Base-by-base conservation (phyloP, 2,329 filamentous ascomycete genomes). In the Thielaviopsis punctulata region DNA sequence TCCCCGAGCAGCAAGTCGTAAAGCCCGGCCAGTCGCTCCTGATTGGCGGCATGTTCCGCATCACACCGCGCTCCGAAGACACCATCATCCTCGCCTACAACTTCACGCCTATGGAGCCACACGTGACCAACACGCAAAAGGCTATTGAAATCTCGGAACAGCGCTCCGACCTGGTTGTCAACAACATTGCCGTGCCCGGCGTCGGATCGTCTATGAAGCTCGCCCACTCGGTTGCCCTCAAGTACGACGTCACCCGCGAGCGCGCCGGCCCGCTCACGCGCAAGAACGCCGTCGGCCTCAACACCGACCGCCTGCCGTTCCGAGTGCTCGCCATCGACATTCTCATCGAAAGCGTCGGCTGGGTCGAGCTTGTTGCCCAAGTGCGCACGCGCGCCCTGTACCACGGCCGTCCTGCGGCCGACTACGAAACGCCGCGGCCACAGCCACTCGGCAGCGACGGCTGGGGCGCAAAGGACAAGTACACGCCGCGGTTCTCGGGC, bases 281-380 rank as follows among this genome's bases (percentile, higher is more conserved):
- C 27, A 76, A 72, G 54, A 71, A 76, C 48, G 84, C 77, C 1
- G 74, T 74, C 45, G 79, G 74, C 39, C 69, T 82, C 45, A 79
- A 76, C 52, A 73, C 83, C 0, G 79, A 86, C 1, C 69, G 72
- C 15, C 69, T 96, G 4, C 86, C 88, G 0, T 98, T 89, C 65
- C 76, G 77, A 13, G 79, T 96, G 2, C 73, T 92, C 55, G 79
- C 83, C 8, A 76, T 82, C 0, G 93, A 98, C 62, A 79, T 98
- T 22, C 69, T 98, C 13, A 80, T 98, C 48, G 90, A 96, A 64
- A 88, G 92, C 1, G 82, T 88, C 23, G 92, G 92, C 7, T 98
- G 93, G 85, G 75, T 98, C 2, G 92, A 98, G 66, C 65, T 98
- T 41, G 81, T 80, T 0, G 82, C 82, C 2, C 90, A 98, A 66